Percentiles rank a stretch among this genome's conserved stretches.
phyloP scores from a whole-genome alignment of 345 rosid genomes.

The Camelina sativa region DNA sequence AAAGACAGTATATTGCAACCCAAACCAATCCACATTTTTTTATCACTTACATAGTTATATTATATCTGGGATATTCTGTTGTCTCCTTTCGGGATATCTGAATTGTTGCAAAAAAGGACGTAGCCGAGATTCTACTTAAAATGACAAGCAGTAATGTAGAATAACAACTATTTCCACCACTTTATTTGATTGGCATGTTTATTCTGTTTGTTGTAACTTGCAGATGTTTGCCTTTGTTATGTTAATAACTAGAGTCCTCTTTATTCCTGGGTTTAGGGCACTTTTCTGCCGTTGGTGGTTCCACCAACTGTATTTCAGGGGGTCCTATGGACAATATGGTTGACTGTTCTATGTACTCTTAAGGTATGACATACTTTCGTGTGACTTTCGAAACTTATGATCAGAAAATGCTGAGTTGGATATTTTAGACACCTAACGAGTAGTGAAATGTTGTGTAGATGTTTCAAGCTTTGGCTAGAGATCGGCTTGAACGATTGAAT shows the following conservation, averaged over 20 bases:
- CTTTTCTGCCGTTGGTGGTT: neutral
- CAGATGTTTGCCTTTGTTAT: neutral
- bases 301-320: neutral
- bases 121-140: neutral
- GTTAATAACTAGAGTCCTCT: neutral
- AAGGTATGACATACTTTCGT: neutral
- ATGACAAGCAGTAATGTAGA: neutral
- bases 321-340: conserved; percentile 4
- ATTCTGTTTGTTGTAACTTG: neutral
- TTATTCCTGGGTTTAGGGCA: conserved; percentile 25
- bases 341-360: conserved; percentile 1
- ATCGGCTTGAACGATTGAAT: conserved; percentile 82
- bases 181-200: neutral
- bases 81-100: neutral
- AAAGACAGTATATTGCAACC: neutral
- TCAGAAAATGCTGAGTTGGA: neutral
- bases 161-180: neutral
- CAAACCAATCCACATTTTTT: neutral
- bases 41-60: neutral
- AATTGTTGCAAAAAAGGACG: neutral
- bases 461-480: conserved; percentile 38
- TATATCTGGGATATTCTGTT: neutral
- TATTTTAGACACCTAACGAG: neutral
- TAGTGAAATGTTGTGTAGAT: neutral
- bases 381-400: neutral